Evolutionary conservation across 495 filamentous ascomycete species (phyloP).

Genomic region (Neurospora sublineolata): DNA sequence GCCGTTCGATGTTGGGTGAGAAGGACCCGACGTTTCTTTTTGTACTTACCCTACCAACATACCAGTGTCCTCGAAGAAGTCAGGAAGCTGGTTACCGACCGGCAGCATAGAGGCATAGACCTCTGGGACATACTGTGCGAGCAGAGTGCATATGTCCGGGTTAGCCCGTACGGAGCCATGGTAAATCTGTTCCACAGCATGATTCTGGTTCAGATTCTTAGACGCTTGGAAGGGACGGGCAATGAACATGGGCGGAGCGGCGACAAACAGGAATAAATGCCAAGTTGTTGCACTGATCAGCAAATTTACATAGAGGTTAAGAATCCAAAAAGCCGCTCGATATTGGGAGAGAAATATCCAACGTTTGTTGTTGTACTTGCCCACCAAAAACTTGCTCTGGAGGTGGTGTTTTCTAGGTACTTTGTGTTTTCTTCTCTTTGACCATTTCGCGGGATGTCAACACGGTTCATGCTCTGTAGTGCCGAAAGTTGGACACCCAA

Average conservation of each 20-base stretch:
- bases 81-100: neutral
- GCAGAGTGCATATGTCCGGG: neutral
- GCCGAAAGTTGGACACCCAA: neutral
- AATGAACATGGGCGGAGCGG: neutral
- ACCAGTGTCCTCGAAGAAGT: neutral
- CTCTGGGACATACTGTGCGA: neutral
- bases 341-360: neutral
- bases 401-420: neutral
- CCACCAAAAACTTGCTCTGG: neutral
- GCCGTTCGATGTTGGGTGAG: neutral
- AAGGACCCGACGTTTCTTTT: neutral
- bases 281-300: neutral
- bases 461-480: neutral
- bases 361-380: neutral
- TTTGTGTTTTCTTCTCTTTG: neutral
- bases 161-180: neutral
- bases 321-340: neutral
- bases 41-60: neutral
- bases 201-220: neutral
- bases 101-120: neutral
- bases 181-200: neutral
- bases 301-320: neutral
- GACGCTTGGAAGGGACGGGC: neutral
- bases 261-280: neutral
- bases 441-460: neutral